Base-by-base conservation (phyloP, 805 yeast genomes). In the Cyberlindnera meyerae region DNA sequence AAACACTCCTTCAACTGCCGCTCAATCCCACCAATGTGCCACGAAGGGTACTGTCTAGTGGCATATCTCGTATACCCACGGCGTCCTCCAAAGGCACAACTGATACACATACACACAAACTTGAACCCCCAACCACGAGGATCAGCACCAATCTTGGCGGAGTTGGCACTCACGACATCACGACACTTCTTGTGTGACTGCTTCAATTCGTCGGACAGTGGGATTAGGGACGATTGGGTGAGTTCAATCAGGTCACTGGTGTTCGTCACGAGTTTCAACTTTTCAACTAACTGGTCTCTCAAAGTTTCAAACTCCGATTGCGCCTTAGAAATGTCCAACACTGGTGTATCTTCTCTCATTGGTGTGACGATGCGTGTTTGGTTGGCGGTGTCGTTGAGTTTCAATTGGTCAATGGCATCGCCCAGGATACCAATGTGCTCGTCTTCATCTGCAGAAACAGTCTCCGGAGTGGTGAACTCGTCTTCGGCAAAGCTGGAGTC, bases 11-110 rank as follows among this genome's bases (percentile, higher is more conserved):
- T 16, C 11, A 34, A 20, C 16, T 14, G 7, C 14, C 14, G 12
- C 21, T 29, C 14, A 12, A 42, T 25, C 1, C 13, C 11, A 4
- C 8, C 5, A 5, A 36, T 24, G 15, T 11, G 16, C 16, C 17
- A 14, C 4, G 4, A 11, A n/a, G 27, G 11, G 14, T 6, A 11
- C 27, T 24, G 13, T 3, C 18, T 24, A 2, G 24, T 11, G 18
- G 17, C 5, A 24, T 39, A 42, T 18, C 34, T 22, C 4, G 8
- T 8, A 4, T 34, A 15, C 2, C 42, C 44, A 11, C 8, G 18
- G 13, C 37, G 31, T 6, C 49, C 47, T 13, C 45, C 47, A 37
- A 42, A 40, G n/a, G 49, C 44, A 27, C 42, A 36, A 7, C 33
- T 14, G 5, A 45, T 25, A 27, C 43, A 42, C 9, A 38, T n/a